Percentiles rank a stretch among this genome's conserved stretches.
Conservation (phyloP, 768 basidiomycete genomes). For the Coprinopsis cinerea region DNA sequence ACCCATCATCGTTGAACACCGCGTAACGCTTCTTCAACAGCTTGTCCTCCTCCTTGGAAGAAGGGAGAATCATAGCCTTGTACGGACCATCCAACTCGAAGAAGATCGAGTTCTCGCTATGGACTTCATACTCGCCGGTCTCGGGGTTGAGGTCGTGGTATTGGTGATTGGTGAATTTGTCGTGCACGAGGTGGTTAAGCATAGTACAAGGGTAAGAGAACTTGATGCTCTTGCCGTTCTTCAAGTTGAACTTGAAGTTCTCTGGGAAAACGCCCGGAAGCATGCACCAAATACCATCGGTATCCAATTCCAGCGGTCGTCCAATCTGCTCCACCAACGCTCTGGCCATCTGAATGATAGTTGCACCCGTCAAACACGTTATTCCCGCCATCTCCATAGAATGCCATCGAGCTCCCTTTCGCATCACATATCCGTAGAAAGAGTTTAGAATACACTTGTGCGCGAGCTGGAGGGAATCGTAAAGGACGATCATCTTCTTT, state of each 20-base stretch:
- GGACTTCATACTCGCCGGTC: constrained; percentile 78
- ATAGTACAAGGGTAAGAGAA: constrained; percentile 99
- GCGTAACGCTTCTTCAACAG: constrained; percentile 97
- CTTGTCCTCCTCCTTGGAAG: constrained; percentile 99
- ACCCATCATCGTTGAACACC: constrained; percentile 96
- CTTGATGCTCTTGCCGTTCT: constrained; percentile 77
- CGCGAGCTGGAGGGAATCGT: constrained; percentile 96
- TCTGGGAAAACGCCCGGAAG: constrained; percentile 96
- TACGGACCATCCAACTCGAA: constrained; percentile 99
- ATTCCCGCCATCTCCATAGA: constrained; percentile 99
- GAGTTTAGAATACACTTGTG: constrained; percentile 99
- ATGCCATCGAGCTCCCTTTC: constrained; percentile 98
- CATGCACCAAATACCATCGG: constrained; percentile 99
- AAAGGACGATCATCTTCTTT: constrained; percentile 97
- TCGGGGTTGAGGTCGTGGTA: constrained; percentile 89
- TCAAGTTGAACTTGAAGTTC: constrained; percentile 92
- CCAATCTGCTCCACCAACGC: constrained; percentile 97
- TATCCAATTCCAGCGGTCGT: constrained; percentile 93
- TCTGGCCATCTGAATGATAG: constrained; percentile 98
- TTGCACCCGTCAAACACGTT: constrained; percentile 95
- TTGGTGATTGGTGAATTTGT: constrained; percentile 93
- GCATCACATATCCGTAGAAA: constrained; percentile 99
- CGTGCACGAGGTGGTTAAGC: constrained; percentile 97
- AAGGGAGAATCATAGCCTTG: constrained; percentile 97
- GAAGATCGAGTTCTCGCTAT: constrained; percentile 98